Base-by-base conservation (phyloP, 2,329 filamentous ascomycete species). In the Fusarium falciforme region DNA sequence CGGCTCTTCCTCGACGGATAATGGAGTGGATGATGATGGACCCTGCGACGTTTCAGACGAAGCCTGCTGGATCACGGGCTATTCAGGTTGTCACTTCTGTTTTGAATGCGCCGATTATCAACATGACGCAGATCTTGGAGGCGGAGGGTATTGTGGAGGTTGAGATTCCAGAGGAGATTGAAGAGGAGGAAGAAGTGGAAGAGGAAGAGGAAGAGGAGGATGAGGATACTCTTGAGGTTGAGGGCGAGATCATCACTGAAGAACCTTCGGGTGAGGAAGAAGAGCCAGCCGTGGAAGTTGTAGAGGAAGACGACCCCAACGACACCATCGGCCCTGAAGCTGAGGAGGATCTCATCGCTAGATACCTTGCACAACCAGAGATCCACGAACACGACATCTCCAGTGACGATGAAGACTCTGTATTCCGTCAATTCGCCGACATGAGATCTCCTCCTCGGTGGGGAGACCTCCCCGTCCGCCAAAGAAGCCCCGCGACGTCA, bases 1-100 rank as follows among this genome's bases (percentile, higher is more conserved):
- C 71, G 0, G 33, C 59, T 1, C 79, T 85, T 2, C 76, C 81
- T 0, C 61, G 71, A 7, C 76, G 66, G 1, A 72, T 85, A 3
- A 71, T 80, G 0, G 65, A 77, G 11, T 84, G 82, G 81, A 76
- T 85, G 47, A 83, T 84, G 81, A 78, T 70, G 16, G 73, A 81
- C 20, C 71, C 73, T 1, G 20, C 31, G 3, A 76, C 75, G 1
- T 47, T 70, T 1, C 58, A 65, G 17, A 47, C 27, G 6, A 72
- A 64, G 2, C 17, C 40, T 16, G 27, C 64, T 6, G 47, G 44
- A 2, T 54, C 58, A 1, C 49, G 61, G 8, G 74, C 72, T 5
- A 31, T 72, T 1, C 67, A 71, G 17, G 68, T 75, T 3, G 64
- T 77, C 2, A 57, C 38, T 2, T 49, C 68, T 1, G 54, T 78